Base-by-base conservation (phyloP, 768 basidiomycete species). In the Leccinum barrowsii region DNA sequence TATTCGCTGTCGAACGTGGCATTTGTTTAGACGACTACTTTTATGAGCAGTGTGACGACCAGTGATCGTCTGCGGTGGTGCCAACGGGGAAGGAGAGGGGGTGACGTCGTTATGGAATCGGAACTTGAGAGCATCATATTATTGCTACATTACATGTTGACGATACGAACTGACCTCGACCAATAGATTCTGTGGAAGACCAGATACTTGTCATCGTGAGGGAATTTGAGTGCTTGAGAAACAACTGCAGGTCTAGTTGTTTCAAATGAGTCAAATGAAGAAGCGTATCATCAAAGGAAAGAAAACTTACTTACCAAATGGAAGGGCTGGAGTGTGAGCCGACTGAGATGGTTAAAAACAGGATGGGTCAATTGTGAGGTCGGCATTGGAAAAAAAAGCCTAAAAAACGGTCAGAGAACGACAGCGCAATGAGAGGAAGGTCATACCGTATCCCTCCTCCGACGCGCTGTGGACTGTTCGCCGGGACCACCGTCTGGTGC, bases 111-210 rank as follows among this genome's bases (percentile, higher is more conserved):
- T 30, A 30, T 30, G 30, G 30, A 30, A 28, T 28, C 28, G 8
- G 28, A 28, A 28, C 28, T 28, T 7, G 42, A 54, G 19, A 47
- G 7, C 8, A n/a, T 49, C 32, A 13, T 17, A 28, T 24, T 21
- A 12, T 35, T 50, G 12, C 11, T 5, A 46, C 4, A 21, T 26
- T 26, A 12, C 19, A 30, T 12, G 19, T 46, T 2, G 2, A 49
- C 12, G 17, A 51, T 24, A 49, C 37, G 3, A 11, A 73, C 81
- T 21, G 46, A 91, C 90, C 77, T 94, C 92, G 52, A 90, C 74
- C 28, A 86, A 73, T 59, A 91, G 66, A 58, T 82, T 84, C 61
- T 81, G 82, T 0, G 92, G 91, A 15, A 92, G 70, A 50, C 92
- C 92, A 68, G 85, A 92, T 55, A 80, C 37, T 78, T 77, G 22